Conservation (phyloP, 306 rosid genomes). For the Nissolia schottii region DNA sequence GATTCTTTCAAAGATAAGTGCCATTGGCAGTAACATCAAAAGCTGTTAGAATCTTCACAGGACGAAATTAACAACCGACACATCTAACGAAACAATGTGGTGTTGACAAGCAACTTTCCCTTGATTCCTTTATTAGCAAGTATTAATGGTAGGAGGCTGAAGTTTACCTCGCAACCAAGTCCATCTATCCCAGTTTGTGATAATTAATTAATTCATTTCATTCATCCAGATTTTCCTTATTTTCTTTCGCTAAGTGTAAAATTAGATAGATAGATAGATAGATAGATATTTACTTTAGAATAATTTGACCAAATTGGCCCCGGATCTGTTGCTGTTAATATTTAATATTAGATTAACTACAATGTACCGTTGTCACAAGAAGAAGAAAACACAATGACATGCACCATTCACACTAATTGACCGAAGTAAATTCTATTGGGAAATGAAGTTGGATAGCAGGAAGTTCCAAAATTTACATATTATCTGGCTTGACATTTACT, state of each 20-base stretch:
- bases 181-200: conserved; percentile 2
- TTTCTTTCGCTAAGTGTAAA: neutral
- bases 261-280: neutral
- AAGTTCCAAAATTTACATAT: neutral
- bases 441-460: conserved; percentile 10
- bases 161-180: conserved; percentile 42
- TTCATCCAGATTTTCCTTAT: neutral
- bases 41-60: conserved; percentile 26
- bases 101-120: conserved; percentile 12
- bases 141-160: conserved; percentile 59
- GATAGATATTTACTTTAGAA: neutral
- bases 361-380: neutral
- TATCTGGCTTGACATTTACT: conserved; percentile 54
- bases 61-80: conserved; percentile 38
- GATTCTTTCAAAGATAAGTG: neutral
- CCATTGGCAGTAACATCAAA: conserved; percentile 28
- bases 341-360: neutral
- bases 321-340: neutral
- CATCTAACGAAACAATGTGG: conserved; percentile 35
- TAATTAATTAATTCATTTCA: conserved; percentile 31
- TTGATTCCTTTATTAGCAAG: conserved; percentile 46
- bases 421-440: neutral
- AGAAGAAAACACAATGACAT: neutral
- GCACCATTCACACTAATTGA: neutral
- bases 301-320: conserved; percentile 19